Evolutionary conservation across 768 basidiomycete genomes (phyloP).

Genomic region (Rubroboletus satanas): DNA sequence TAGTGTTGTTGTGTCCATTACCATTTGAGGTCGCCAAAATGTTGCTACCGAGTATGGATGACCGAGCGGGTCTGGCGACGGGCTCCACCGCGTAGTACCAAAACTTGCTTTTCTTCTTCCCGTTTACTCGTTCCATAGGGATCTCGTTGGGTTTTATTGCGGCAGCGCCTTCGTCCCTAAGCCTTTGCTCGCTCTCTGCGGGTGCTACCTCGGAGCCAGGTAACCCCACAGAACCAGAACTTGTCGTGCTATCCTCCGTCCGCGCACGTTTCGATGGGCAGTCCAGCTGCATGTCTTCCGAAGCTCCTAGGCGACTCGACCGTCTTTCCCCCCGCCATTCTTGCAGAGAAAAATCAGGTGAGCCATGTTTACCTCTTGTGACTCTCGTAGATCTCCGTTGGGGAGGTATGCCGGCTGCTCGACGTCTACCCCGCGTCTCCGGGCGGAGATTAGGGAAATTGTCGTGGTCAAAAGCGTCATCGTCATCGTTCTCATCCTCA

Average conservation of each 20-base stretch:
- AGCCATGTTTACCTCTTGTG: slow-evolving; percentile 48
- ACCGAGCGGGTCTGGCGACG: slow-evolving; percentile 32
- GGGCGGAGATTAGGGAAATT: slow-evolving; percentile 35
- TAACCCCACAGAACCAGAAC: slow-evolving; percentile 42
- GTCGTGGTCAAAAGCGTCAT: slow-evolving; percentile 47
- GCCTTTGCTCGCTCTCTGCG: slow-evolving; percentile 36
- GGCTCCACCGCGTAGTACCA: slow-evolving; percentile 90
- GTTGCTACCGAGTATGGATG: slow-evolving; percentile 11
- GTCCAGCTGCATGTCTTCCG: slow-evolving; percentile 49
- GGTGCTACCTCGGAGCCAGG: slow-evolving; percentile 23
- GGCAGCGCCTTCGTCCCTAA: slow-evolving; percentile 58
- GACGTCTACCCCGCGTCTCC: slow-evolving; percentile 44
- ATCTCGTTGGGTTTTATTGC: slow-evolving; percentile 68
- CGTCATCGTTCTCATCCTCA: slow-evolving; percentile 65
- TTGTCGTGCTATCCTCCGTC: slow-evolving; percentile 68
- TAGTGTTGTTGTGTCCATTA: slow-evolving; percentile 14
- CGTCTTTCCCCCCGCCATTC: slow-evolving; percentile 76
- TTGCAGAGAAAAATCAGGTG: slow-evolving; percentile 45
- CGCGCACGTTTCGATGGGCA: slow-evolving; percentile 65
- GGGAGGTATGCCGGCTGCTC: slow-evolving; percentile 31
- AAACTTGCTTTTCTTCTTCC: slow-evolving; percentile 82
- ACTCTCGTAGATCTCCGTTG: slow-evolving; percentile 56
- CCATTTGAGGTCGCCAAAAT: slow-evolving; percentile 19
- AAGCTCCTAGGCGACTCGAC: slow-evolving; percentile 60
- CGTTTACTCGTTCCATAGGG: slow-evolving; percentile 70